phyloP scores from a whole-genome alignment of 2,329 filamentous ascomycete species.

The Aspergillus sp. region DNA sequence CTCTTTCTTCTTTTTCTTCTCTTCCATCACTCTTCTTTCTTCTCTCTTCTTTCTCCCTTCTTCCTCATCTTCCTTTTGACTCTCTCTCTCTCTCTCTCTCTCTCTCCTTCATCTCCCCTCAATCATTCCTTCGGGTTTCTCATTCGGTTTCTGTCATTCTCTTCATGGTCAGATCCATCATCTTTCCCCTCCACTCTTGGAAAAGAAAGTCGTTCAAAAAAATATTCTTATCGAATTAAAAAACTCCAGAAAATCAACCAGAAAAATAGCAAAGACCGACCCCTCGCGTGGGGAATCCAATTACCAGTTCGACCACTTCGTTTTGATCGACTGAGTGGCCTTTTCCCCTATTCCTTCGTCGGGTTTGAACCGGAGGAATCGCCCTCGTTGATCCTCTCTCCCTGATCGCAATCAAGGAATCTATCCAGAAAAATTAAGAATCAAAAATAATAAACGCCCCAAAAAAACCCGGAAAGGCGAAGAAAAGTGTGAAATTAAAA shows the following conservation, averaged over 20 bases:
- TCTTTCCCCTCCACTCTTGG: constrained; percentile 2
- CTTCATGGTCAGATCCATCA: constrained; percentile 19
- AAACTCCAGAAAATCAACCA: neutral
- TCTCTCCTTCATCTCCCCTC: constrained; percentile 26
- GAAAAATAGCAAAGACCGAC: constrained; percentile 1
- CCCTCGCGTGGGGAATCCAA: neutral
- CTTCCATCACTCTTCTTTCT: constrained; percentile 7
- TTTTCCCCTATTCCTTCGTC: constrained; percentile 9
- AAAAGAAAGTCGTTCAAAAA: neutral
- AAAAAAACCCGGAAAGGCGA: neutral
- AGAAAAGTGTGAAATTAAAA: neutral
- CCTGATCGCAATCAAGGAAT: neutral
- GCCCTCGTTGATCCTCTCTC: neutral
- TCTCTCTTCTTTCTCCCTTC: constrained; percentile 20
- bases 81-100: constrained; percentile 13
- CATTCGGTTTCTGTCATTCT: constrained; percentile 10
- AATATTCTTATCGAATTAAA: neutral
- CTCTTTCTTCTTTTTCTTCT: constrained; percentile 8
- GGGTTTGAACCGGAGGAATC: neutral
- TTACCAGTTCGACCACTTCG: constrained; percentile 14
- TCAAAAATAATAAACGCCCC: too few relatives aligned
- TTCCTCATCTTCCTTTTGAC: constrained; percentile 13
- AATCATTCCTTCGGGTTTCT: constrained; percentile 38
- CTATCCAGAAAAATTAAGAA: too few relatives aligned
- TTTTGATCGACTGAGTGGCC: constrained; percentile 8